Conservation (phyloP, 2,329 filamentous ascomycete genomes). For the Botrytis sinoallii region DNA sequence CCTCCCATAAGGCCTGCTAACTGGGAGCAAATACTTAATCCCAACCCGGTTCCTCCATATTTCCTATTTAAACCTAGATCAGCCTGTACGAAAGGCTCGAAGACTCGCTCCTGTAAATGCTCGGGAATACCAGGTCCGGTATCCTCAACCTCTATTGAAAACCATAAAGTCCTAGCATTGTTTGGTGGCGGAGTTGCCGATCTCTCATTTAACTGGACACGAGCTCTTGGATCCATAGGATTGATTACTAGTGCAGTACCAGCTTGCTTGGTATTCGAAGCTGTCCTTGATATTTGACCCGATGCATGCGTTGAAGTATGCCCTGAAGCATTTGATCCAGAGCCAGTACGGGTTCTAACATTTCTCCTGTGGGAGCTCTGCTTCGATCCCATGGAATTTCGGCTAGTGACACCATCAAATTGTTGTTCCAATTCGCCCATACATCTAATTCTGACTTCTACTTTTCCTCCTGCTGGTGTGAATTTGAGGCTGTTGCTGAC, state of each 20-base stretch:
- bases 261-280: slow-evolving; percentile 34
- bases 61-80: slow-evolving; percentile 86
- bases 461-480: slow-evolving; percentile 71
- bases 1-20: slow-evolving; percentile 81
- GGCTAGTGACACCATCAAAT: slow-evolving; percentile 27
- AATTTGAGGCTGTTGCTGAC: slow-evolving; percentile 93
- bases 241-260: slow-evolving; percentile 61
- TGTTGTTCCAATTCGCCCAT: slow-evolving; percentile 50
- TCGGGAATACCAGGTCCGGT: slow-evolving; percentile 82
- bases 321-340: slow-evolving; percentile 44
- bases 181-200: slow-evolving; percentile 59
- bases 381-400: slow-evolving; percentile 31
- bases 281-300: slow-evolving; percentile 44
- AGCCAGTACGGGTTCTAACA: slow-evolving; percentile 27
- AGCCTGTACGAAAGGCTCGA: slow-evolving; percentile 94
- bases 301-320: slow-evolving; percentile 5
- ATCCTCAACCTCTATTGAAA: slow-evolving; percentile 87
- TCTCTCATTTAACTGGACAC: slow-evolving; percentile 46
- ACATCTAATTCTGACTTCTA: slow-evolving; percentile 74
- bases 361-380: slow-evolving; percentile 31
- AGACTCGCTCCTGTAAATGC: slow-evolving; percentile 75
- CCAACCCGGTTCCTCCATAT: slow-evolving; percentile 83
- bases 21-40: slow-evolving; percentile 86
- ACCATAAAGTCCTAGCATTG: slow-evolving; percentile 64
- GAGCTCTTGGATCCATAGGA: slow-evolving; percentile 48